Conservation (phyloP, 2,329 filamentous ascomycete genomes). For the Curvularia verruculosa region DNA sequence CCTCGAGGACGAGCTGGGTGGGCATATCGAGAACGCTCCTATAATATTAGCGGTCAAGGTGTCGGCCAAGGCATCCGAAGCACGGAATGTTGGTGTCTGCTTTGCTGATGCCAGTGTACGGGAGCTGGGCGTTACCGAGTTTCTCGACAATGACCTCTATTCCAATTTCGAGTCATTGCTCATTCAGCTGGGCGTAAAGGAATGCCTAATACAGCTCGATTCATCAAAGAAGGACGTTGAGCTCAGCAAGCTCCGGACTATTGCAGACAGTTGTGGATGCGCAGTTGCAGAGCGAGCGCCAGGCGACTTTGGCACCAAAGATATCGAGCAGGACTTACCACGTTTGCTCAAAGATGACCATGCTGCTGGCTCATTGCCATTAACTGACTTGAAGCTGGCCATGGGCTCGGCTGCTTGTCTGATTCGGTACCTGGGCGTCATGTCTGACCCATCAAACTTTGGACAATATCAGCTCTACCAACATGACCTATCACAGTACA, state of each 20-base stretch:
- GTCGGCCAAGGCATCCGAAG: conserved; percentile 83
- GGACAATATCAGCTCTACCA: conserved; percentile 97
- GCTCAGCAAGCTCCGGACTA: conserved; percentile 81
- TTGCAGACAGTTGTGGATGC: conserved; percentile 90
- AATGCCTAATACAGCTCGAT: conserved; percentile 86
- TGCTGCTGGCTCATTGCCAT: conserved; percentile 76
- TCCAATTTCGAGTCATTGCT: conserved; percentile 97
- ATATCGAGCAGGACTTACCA: conserved; percentile 94
- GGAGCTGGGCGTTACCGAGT: conserved; percentile 95
- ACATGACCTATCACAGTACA: conserved; percentile 94
- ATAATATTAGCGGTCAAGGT: conserved; percentile 97
- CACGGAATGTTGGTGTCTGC: conserved; percentile 87
- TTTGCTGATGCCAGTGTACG: conserved; percentile 97
- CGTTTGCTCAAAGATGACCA: conserved; percentile 86
- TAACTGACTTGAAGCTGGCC: conserved; percentile 91
- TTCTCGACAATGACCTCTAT: conserved; percentile 97
- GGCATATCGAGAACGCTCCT: conserved; percentile 84
- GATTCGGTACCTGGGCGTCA: conserved; percentile 90
- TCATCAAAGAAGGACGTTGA: conserved; percentile 84
- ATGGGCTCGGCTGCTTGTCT: conserved; percentile 94
- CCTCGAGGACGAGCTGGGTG: conserved; percentile 91
- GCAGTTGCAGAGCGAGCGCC: conserved; percentile 80
- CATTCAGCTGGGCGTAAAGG: conserved; percentile 94
- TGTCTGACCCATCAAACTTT: conserved; percentile 93
- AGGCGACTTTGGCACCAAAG: conserved; percentile 81